Percentiles rank a stretch among this genome's conserved stretches.
Conservation (phyloP, 225 moss, liverwort and hornwort genomes). For the Marchantia paleacea region DNA sequence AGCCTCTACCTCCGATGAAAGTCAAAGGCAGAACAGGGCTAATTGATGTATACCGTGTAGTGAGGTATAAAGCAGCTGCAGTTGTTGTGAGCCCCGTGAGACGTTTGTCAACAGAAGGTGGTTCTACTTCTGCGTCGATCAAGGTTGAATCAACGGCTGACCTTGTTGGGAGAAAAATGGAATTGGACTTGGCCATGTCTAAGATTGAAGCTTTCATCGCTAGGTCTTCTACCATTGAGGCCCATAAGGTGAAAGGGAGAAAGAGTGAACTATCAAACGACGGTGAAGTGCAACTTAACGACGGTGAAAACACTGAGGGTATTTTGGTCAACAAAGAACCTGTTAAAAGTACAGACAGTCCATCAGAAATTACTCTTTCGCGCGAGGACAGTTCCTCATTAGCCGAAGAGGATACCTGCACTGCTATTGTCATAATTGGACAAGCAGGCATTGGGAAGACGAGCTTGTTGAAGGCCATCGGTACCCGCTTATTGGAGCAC, state of each 20-base stretch:
- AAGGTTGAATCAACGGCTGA: conserved; percentile 21
- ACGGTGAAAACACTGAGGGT: not conserved
- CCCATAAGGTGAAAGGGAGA: not conserved
- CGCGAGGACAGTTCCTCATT: not conserved
- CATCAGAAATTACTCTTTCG: not conserved
- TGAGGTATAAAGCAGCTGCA: conserved; percentile 19
- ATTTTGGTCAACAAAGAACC: not conserved
- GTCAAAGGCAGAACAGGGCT: conserved; percentile 50
- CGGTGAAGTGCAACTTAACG: not conserved
- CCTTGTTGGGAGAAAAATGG: conserved; percentile 41
- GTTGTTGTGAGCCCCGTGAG: conserved; percentile 3
- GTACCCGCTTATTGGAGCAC: conserved; percentile 26
- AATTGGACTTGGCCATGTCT: conserved; percentile 26
- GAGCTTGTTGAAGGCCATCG: conserved; percentile 41
- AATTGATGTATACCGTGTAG: conserved; percentile 37
- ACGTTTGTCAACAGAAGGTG: not conserved
- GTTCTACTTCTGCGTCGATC: conserved; percentile 14
- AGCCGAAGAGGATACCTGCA: conserved; percentile 22
- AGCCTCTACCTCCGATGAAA: conserved; percentile 45
- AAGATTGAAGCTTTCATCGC: conserved; percentile 33
- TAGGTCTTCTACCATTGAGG: conserved; percentile 5
- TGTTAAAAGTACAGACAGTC: not conserved
- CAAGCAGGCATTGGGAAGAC: conserved; percentile 60
- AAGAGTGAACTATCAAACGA: not conserved
- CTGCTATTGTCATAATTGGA: conserved; percentile 41